Evolutionary conservation across 1,139 yeast species (phyloP).

Genomic region (Ogataea hybrid): DNA sequence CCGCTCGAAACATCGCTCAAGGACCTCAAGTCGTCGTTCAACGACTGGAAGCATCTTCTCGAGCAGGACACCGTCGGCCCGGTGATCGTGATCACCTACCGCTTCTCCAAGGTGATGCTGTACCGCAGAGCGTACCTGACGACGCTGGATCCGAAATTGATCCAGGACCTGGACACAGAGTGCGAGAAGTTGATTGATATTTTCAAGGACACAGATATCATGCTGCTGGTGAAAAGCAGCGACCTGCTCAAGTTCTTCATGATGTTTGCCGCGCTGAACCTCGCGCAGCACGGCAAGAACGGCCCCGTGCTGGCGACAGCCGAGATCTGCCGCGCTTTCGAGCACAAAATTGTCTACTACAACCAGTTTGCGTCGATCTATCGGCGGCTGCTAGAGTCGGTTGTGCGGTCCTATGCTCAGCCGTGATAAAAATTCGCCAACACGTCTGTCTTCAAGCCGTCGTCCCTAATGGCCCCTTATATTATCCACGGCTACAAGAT

Average conservation of each 20-base stretch:
- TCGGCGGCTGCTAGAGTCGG: conserved; percentile 4
- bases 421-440: not conserved
- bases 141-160: conserved; percentile 8
- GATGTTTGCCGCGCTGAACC: conserved; percentile 11
- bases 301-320: conserved; percentile 3
- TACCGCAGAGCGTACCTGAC: conserved; percentile 22
- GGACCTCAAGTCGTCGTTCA: conserved; percentile 22
- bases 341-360: conserved; percentile 1
- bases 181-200: conserved; percentile 11
- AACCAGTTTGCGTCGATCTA: conserved; percentile 12
- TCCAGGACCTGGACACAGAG: conserved; percentile 5
- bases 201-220: conserved; percentile 2
- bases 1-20: conserved; percentile 23
- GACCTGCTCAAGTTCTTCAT: conserved; percentile 14
- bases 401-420: not conserved
- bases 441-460: no score
- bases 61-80: conserved; percentile 20
- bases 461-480: no score
- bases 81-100: conserved; percentile 17
- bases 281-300: conserved; percentile 6
- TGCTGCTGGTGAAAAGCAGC: conserved; percentile 9
- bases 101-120: conserved; percentile 24
- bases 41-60: conserved; percentile 26
- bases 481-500: no score
- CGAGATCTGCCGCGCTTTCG: conserved; percentile 8